A percentile compares a stretch with the other conserved stretches of the same genome.
These are phyloP conservation scores for Saccharomyces jurei DNA, from an alignment of 805 yeast genomes.

Conservation along the genomic window DNA sequence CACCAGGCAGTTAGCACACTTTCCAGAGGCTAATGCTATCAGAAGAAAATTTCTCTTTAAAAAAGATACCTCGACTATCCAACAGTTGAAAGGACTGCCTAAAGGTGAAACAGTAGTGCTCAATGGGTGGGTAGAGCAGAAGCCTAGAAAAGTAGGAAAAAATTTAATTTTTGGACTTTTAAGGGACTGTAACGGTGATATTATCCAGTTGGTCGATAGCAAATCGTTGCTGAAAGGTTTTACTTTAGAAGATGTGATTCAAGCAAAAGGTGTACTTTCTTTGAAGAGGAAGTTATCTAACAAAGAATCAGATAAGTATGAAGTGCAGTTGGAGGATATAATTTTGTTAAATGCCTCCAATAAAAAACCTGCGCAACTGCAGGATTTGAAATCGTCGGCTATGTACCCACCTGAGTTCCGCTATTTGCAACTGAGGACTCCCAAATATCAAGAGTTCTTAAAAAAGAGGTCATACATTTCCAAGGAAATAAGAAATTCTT, in stretches of 20 bases:
- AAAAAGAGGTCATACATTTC: constrained; percentile 51
- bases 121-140: constrained; percentile 78
- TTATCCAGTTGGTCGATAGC: constrained; percentile 48
- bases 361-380: constrained; percentile 60
- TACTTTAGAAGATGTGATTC: constrained; percentile 70
- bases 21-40: constrained; percentile 9
- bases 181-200: constrained; percentile 65
- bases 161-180: constrained; percentile 61
- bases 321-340: constrained; percentile 44
- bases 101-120: constrained; percentile 35
- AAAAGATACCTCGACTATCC: constrained; percentile 9
- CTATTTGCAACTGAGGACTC: constrained; percentile 68
- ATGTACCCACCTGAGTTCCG: constrained; percentile 70
- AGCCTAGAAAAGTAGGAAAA: constrained; percentile 63
- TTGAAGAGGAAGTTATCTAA: constrained; percentile 26
- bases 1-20: not conserved
- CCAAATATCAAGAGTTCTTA: constrained; percentile 47
- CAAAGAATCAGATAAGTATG: constrained; percentile 37
- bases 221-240: constrained; percentile 36
- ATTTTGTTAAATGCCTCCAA: constrained; percentile 57
- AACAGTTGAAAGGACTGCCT: constrained; percentile 2
- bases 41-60: constrained; percentile 12
- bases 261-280: constrained; percentile 50
- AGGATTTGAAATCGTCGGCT: constrained; percentile 44
- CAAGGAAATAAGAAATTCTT: constrained; percentile 34